phyloP scores from a whole-genome alignment of 2,329 filamentous ascomycete species.

The Stemphylium lycopersici region DNA sequence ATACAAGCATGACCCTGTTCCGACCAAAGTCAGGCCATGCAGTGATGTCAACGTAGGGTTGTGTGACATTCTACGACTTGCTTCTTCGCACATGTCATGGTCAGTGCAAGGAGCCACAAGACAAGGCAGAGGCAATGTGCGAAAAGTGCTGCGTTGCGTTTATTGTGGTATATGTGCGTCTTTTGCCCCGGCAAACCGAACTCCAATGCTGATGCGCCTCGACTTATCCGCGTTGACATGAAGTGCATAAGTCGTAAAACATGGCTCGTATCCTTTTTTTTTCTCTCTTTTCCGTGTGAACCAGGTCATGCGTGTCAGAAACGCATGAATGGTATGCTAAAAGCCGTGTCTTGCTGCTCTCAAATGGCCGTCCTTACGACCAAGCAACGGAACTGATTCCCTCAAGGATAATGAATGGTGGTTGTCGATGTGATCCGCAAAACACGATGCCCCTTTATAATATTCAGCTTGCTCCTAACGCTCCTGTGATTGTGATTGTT shows the following conservation, averaged over 20 bases:
- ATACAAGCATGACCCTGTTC: no score
- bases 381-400: not conserved
- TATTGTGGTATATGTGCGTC: not conserved
- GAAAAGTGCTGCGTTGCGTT: not conserved
- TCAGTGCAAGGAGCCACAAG: no score
- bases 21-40: no score
- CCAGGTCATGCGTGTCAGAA: not conserved
- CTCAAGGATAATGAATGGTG: not conserved
- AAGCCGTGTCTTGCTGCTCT: not conserved
- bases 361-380: not conserved
- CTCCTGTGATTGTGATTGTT: constrained; percentile 32
- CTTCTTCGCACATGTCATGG: not conserved
- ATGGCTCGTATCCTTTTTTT: not conserved
- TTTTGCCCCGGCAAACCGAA: not conserved
- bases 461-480: constrained; percentile 7
- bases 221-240: constrained; percentile 1
- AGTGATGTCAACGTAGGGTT: no score
- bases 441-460: not conserved
- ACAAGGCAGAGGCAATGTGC: no score
- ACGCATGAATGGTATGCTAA: not conserved
- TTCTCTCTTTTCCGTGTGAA: not conserved
- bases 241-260: constrained; percentile 7
- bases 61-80: not conserved
- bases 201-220: constrained; percentile 3
- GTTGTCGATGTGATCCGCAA: not conserved